These are phyloP conservation scores for Coniella vitis DNA, from an alignment of 2,329 filamentous ascomycete genomes.

Conservation along the genomic window DNA sequence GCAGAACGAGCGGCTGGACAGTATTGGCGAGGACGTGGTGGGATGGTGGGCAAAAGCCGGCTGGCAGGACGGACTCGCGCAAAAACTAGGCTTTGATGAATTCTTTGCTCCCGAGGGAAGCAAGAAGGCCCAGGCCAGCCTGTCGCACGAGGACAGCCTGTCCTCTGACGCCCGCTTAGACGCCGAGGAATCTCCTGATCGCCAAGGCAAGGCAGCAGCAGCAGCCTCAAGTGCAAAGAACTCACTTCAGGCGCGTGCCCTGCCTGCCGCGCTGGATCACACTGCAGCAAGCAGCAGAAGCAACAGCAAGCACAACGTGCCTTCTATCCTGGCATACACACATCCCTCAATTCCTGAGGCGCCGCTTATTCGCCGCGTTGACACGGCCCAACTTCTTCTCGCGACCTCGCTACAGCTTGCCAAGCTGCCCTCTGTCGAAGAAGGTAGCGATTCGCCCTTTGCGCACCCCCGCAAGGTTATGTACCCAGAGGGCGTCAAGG, in stretches of 20 bases:
- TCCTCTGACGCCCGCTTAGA: slow-evolving; percentile 18
- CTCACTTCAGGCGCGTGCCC: neutral
- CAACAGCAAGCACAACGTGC: slow-evolving; percentile 35
- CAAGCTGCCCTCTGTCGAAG: slow-evolving; percentile 68
- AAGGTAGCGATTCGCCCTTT: slow-evolving; percentile 61
- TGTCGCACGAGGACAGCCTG: slow-evolving; percentile 24
- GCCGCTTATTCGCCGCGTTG: slow-evolving; percentile 77
- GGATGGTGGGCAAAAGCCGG: slow-evolving; percentile 94
- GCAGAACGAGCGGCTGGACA: slow-evolving; percentile 75
- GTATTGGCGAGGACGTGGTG: slow-evolving; percentile 82
- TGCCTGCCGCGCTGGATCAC: neutral
- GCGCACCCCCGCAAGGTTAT: slow-evolving; percentile 75
- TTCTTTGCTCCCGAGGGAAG: slow-evolving; percentile 45
- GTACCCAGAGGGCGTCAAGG: slow-evolving; percentile 74
- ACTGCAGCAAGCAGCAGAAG: neutral
- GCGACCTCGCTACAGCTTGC: slow-evolving; percentile 79
- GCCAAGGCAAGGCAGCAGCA: neutral
- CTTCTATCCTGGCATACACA: slow-evolving; percentile 75
- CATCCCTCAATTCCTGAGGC: slow-evolving; percentile 52
- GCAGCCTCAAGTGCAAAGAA: neutral
- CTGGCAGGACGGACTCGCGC: slow-evolving; percentile 76
- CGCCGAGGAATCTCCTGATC: neutral
- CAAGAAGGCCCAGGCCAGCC: slow-evolving; percentile 26
- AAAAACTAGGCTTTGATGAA: slow-evolving; percentile 67
- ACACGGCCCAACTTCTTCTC: slow-evolving; percentile 76